These are phyloP conservation scores for Calocera viscosa DNA, from an alignment of 768 basidiomycete species.

Conservation along the genomic window DNA sequence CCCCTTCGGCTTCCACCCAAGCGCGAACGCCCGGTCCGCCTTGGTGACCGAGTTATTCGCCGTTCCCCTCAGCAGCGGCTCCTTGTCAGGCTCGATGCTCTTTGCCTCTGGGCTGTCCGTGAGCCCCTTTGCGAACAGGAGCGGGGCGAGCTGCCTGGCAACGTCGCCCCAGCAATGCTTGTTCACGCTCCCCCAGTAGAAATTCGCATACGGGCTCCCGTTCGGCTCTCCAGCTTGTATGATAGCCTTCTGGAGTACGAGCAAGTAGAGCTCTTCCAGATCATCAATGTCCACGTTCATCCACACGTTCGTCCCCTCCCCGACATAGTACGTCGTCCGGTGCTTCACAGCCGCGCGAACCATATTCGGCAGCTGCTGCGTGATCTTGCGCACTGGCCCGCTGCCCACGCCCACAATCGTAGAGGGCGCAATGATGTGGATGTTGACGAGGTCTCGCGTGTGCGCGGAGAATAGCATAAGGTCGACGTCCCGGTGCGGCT, in stretches of 20 bases:
- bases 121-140: constrained; percentile 15
- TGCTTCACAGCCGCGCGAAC: constrained; percentile 16
- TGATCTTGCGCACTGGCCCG: constrained; percentile 20
- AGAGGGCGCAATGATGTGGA: constrained; percentile 23
- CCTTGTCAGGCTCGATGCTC: constrained; percentile 14
- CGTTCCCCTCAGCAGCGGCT: constrained; percentile 12
- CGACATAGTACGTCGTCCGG: constrained; percentile 19
- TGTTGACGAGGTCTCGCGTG: constrained; percentile 13
- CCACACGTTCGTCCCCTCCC: constrained; percentile 22
- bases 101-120: constrained; percentile 14
- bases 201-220: constrained; percentile 19
- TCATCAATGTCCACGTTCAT: constrained; percentile 22
- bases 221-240: not conserved
- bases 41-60: constrained; percentile 19
- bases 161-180: constrained; percentile 20
- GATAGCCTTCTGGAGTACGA: constrained; percentile 20
- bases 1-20: constrained; percentile 17
- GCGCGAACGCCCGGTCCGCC: constrained; percentile 16
- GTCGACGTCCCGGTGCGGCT: constrained; percentile 23
- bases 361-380: constrained; percentile 20
- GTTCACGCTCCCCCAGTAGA: constrained; percentile 21
- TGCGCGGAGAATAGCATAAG: constrained; percentile 21
- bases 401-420: constrained; percentile 22
- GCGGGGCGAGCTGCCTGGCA: constrained; percentile 14
- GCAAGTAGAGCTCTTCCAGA: constrained; percentile 20